A percentile compares a stretch with the other conserved stretches of the same genome.
These are phyloP conservation scores for Fulvia fulva DNA, from an alignment of 2,329 filamentous ascomycete species.

Conservation along the genomic window DNA sequence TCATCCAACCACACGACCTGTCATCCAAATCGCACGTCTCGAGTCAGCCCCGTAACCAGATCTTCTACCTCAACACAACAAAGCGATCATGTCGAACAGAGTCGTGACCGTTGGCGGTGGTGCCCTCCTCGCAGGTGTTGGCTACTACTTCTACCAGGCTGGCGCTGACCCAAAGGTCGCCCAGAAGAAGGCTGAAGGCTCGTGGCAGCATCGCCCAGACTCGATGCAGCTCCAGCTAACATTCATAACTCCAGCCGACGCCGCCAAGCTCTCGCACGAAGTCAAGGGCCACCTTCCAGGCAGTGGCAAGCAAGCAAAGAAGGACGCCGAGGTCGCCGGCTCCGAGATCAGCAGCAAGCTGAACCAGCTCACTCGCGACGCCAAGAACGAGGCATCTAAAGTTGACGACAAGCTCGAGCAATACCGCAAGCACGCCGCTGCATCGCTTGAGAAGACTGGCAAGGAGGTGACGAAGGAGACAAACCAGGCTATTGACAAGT, in stretches of 20 bases:
- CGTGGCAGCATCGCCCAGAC: constrained; percentile 30
- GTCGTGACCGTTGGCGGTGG: constrained; percentile 43
- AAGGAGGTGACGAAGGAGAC: constrained; percentile 39
- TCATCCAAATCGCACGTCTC: neutral
- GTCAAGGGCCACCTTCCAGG: constrained; percentile 64
- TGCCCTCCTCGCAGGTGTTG: constrained; percentile 61
- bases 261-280: constrained; percentile 63
- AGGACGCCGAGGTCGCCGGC: constrained; percentile 43
- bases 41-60: neutral
- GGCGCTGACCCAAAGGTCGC: constrained; percentile 78
- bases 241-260: constrained; percentile 59
- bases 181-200: constrained; percentile 84
- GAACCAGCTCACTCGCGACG: constrained; percentile 61
- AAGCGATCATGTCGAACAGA: constrained; percentile 23
- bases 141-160: constrained; percentile 88
- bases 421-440: constrained; percentile 48
- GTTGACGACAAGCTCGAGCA: constrained; percentile 26
- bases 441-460: constrained; percentile 57
- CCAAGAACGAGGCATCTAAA: constrained; percentile 45
- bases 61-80: neutral
- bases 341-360: constrained; percentile 56
- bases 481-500: constrained; percentile 63
- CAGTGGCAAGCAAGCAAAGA: constrained; percentile 59
- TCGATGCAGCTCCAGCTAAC: constrained; percentile 1
- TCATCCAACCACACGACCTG: neutral